These are phyloP conservation scores for Rhododendron vialii DNA, from an alignment of 148 eudicot genomes.

Conservation along the genomic window DNA sequence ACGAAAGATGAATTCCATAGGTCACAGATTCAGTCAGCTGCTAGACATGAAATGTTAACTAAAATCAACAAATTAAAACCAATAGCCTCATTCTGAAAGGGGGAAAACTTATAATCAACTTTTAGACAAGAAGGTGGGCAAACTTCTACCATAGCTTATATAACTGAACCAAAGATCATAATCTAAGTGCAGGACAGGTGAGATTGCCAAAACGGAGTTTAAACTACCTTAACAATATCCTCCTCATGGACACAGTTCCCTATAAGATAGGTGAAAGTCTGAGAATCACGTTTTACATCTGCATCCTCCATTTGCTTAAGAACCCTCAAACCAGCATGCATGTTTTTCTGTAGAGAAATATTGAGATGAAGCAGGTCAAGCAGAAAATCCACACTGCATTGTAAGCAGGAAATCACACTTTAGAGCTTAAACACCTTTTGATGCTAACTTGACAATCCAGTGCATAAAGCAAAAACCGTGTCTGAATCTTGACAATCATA, in stretches of 20 bases:
- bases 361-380: conserved; percentile 15
- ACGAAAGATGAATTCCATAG: not conserved
- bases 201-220: not conserved
- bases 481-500: not conserved
- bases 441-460: not conserved
- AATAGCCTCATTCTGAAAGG: not conserved
- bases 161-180: not conserved
- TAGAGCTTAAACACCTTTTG: not conserved
- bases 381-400: not conserved
- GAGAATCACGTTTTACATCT: conserved; percentile 65
- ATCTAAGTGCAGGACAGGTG: not conserved
- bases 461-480: conserved; percentile 1
- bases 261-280: conserved; percentile 74
- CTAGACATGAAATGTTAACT: not conserved
- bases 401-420: not conserved
- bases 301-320: conserved; percentile 71
- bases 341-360: conserved; percentile 62
- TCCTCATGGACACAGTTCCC: conserved; percentile 49
- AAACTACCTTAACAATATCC: conserved; percentile 61
- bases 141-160: not conserved
- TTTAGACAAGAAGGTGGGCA: not conserved
- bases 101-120: not conserved
- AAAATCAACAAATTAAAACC: not conserved
- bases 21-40: not conserved
- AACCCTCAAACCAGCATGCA: conserved; percentile 39